These are phyloP conservation scores for Colletotrichum brevisporum DNA, from an alignment of 2,329 filamentous ascomycete genomes.

Conservation along the genomic window DNA sequence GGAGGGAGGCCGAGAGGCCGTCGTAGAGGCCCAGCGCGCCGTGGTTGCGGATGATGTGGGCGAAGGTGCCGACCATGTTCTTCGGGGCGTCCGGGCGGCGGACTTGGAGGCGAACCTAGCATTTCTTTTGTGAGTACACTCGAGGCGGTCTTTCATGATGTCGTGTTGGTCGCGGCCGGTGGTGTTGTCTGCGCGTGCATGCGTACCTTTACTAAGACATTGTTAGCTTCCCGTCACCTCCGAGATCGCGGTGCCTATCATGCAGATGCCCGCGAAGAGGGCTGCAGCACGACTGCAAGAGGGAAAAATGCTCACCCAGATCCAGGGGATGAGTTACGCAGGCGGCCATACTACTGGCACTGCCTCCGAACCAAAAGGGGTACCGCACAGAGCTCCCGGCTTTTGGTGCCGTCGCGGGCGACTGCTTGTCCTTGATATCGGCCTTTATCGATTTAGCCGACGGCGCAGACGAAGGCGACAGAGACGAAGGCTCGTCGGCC, in stretches of 20 bases:
- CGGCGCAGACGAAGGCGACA: conserved; percentile 16
- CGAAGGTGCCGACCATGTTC: conserved; percentile 88
- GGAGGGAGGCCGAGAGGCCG: conserved; percentile 91
- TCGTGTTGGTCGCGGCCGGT: background rate
- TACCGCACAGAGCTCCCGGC: conserved; percentile 67
- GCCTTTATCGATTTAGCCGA: conserved; percentile 21
- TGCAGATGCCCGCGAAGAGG: background rate
- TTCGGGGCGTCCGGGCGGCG: conserved; percentile 81
- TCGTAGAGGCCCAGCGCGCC: conserved; percentile 88
- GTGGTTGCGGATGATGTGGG: conserved; percentile 82
- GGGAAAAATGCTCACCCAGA: conserved; percentile 75
- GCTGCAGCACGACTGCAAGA: background rate
- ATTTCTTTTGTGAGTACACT: background rate
- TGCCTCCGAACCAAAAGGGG: conserved; percentile 97
- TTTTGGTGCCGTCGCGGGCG: conserved; percentile 45
- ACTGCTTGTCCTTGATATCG: conserved; percentile 24
- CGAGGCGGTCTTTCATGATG: background rate
- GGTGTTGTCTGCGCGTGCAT: background rate
- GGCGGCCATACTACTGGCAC: conserved; percentile 91
- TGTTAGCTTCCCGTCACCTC: conserved; percentile 42
- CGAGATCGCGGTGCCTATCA: conserved; percentile 15
- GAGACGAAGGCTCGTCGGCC: conserved; percentile 13
- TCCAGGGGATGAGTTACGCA: conserved; percentile 94
- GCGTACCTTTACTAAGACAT: conserved; percentile 63
- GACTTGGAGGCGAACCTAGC: conserved; percentile 88